Base-by-base conservation (phyloP, 2,329 filamentous ascomycete species). In the Neofusicoccum cordaticola region DNA sequence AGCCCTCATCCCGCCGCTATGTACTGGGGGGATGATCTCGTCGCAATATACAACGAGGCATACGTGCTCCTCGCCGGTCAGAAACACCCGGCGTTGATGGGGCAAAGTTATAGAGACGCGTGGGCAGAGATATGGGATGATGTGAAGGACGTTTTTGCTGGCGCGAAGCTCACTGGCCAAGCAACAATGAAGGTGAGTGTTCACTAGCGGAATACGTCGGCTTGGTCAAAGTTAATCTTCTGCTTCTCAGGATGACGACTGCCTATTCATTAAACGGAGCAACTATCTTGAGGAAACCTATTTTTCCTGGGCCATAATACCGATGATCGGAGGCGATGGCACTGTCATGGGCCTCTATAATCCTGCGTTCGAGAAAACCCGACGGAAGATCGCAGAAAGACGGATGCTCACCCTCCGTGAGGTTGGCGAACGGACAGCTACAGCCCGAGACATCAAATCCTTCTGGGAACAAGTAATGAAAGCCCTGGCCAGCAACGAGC, bases 261-360 rank as follows among this genome's bases (percentile, higher is more conserved):
- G 86, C 64, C 80, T 94, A 1, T 92, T 93, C 70, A 84, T 95
- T 37, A 81, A 84, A 52, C 85, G 91, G 7, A 85, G 86, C 67
- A 86, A 87, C 1, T 92, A 85, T 67, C 77, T 92, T 1, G 90
- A 96, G 75, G 91, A 95, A 72, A 88, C 90, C 0, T 94, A 91
- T 72, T 94, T 94, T 73, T 91, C 89, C 12, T 94, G 90, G 90
- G 90, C 88, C 1, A 87, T 94, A 47, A 89, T 94, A 31, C 91
- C 91, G 0, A 82, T 94, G 67, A 85, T 94, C 1, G 91, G 90
- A 2, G 82, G 84, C 44, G 88, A 93, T 66, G 91, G 91, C 2
- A 85, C 85, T 12, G 89, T 93, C 7, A 86, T 90, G 67, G 91
- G 90, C 1, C 76, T 94, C 0, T 93, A 92, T 74, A 93, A 93